These are phyloP conservation scores for Moesziomyces sp. DNA, from an alignment of 1,284 basidiomycete genomes.

Conservation along the genomic window DNA sequence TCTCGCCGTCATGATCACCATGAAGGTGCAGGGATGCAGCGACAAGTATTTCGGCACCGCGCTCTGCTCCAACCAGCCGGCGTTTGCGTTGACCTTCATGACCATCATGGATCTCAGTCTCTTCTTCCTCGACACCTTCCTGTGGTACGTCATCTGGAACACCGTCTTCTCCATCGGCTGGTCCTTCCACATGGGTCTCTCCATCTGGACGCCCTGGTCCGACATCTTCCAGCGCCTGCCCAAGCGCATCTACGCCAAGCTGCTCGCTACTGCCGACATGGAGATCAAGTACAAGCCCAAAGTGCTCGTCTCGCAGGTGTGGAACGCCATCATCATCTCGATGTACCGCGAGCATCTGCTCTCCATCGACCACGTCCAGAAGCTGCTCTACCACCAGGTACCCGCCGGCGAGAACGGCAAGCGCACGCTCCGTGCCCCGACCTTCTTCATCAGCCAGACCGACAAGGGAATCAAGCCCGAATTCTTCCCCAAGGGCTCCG, in stretches of 20 bases:
- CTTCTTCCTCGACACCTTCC: slow-evolving; percentile 68
- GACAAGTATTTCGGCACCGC: slow-evolving; percentile 67
- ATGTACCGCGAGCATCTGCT: slow-evolving; percentile 68
- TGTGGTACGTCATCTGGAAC: slow-evolving; percentile 69
- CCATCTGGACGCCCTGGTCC: slow-evolving; percentile 68
- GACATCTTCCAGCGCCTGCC: slow-evolving; percentile 68
- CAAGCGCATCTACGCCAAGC: slow-evolving; percentile 68
- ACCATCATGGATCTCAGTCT: slow-evolving; percentile 67
- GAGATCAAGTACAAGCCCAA: slow-evolving; percentile 69
- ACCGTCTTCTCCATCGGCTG: slow-evolving; percentile 67
- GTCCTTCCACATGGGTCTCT: slow-evolving; percentile 67
- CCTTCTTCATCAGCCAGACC: slow-evolving; percentile 67
- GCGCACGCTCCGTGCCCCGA: slow-evolving; percentile 67
- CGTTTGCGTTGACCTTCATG: slow-evolving; percentile 66
- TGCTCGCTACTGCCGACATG: slow-evolving; percentile 67
- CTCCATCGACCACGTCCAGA: slow-evolving; percentile 68
- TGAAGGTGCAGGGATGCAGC: slow-evolving; percentile 64
- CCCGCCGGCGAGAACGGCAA: slow-evolving; percentile 67
- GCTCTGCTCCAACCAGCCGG: slow-evolving; percentile 65
- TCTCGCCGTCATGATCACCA: slow-evolving; percentile 65
- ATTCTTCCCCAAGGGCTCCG: slow-evolving; percentile 68
- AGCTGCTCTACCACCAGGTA: slow-evolving; percentile 67
- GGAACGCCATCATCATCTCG: slow-evolving; percentile 68
- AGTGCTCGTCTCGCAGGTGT: slow-evolving; percentile 68
- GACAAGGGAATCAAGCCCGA: slow-evolving; percentile 67